These are phyloP conservation scores for Chytridium lagenaria DNA, from an alignment of 371 early-diverging fungal genomes.

Conservation along the genomic window DNA sequence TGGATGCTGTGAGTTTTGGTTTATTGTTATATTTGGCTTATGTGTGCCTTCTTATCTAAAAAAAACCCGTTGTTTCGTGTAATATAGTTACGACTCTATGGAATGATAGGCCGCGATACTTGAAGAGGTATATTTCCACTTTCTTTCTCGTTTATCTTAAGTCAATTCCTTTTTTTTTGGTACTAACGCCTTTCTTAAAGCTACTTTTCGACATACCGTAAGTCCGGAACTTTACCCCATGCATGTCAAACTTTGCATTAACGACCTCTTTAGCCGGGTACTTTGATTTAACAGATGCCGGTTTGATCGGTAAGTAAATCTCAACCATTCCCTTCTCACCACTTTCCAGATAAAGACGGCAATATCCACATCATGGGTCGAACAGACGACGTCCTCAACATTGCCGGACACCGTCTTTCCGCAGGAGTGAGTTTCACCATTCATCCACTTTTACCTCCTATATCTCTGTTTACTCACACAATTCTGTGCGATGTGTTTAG, in stretches of 20 bases:
- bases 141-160: neutral
- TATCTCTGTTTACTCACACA: too few species aligned
- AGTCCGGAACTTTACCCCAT: neutral
- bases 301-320: constrained; percentile 74
- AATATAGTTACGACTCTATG: constrained; percentile 65
- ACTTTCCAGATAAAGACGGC: constrained; percentile 24
- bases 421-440: constrained; percentile 61
- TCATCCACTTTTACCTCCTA: neutral
- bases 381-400: constrained; percentile 94
- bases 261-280: constrained; percentile 84
- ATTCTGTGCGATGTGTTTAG: too few species aligned
- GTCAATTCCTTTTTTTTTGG: too few species aligned
- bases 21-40: neutral
- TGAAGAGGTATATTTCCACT: constrained; percentile 43
- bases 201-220: neutral
- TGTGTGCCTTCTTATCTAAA: too few species aligned
- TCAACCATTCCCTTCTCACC: neutral
- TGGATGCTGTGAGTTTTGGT: constrained; percentile 54
- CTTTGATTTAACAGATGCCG: constrained; percentile 87
- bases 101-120: constrained; percentile 79
- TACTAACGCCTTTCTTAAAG: constrained; percentile 21
- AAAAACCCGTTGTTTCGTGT: too few species aligned
- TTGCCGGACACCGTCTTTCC: constrained; percentile 92
- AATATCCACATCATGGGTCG: constrained; percentile 82
- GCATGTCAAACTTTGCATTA: constrained; percentile 69